A percentile compares a stretch with the other conserved stretches of the same genome.
Evolutionary conservation across 202 grass and related monocot genomes (phyloP).

Genomic region (Schoenoplectus triqueter): DNA sequence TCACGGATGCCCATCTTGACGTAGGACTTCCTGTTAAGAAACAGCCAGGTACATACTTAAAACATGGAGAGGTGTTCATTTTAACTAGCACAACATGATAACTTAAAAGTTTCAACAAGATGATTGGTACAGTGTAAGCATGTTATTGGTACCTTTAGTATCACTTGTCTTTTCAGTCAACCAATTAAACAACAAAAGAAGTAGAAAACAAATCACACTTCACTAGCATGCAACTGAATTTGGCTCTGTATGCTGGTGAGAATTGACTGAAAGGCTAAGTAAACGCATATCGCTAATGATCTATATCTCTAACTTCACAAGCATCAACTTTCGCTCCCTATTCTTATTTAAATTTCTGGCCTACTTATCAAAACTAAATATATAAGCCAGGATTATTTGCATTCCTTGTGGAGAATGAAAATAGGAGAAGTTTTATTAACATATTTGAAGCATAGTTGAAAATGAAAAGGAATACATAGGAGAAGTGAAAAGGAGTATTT

Average conservation of each 20-base stretch:
- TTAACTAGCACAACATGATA: too few species aligned
- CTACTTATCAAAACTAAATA: not conserved
- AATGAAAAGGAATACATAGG: not conserved
- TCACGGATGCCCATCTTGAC: conserved; percentile 89
- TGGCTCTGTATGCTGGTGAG: not conserved
- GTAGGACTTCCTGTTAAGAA: conserved; percentile 77
- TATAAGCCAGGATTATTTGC: not conserved
- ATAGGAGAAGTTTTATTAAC: not conserved
- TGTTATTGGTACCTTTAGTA: not conserved
- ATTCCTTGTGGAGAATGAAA: not conserved
- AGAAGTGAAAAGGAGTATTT: not conserved
- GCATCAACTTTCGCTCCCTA: not conserved
- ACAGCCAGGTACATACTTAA: conserved; percentile 7
- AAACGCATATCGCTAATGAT: not conserved
- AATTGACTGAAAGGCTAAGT: not conserved
- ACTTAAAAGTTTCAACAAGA: too few species aligned
- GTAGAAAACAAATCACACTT: not conserved
- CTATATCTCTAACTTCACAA: not conserved
- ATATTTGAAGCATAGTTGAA: not conserved
- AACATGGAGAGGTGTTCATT: conserved; percentile 15
- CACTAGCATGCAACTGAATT: not conserved
- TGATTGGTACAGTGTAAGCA: too few species aligned
- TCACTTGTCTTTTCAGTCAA: not conserved
- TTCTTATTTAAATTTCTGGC: not conserved
- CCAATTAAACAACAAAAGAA: not conserved